A percentile compares a stretch with the other conserved stretches of the same genome.
These are phyloP conservation scores for Hirschioporus abietinus DNA, from an alignment of 768 basidiomycete genomes.

Conservation along the genomic window DNA sequence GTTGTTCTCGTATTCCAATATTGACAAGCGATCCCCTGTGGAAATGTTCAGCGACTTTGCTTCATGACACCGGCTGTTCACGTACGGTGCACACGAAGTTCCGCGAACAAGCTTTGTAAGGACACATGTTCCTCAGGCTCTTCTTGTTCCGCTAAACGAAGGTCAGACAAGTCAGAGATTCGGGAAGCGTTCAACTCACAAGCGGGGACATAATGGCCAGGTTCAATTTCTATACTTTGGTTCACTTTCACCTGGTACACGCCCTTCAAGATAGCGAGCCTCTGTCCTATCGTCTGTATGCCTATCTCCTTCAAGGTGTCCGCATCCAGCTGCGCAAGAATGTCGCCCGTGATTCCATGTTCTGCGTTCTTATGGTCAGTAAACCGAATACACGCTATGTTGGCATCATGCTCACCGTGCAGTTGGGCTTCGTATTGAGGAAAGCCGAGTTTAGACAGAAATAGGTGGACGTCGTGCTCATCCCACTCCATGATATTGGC, in stretches of 20 bases:
- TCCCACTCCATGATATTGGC: slow-evolving; percentile 54
- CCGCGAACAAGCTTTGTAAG: not conserved
- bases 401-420: slow-evolving; percentile 47
- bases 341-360: slow-evolving; percentile 89
- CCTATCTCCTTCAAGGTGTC: slow-evolving; percentile 84
- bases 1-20: slow-evolving; percentile 60
- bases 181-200: slow-evolving; percentile 45
- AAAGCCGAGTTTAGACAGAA: slow-evolving; percentile 72
- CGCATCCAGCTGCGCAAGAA: slow-evolving; percentile 78
- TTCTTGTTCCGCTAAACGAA: not conserved
- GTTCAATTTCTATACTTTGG: slow-evolving; percentile 75
- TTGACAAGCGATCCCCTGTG: slow-evolving; percentile 8
- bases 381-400: slow-evolving; percentile 6
- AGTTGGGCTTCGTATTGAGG: slow-evolving; percentile 82
- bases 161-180: not conserved
- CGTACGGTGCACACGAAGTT: not conserved
- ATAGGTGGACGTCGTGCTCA: slow-evolving; percentile 73
- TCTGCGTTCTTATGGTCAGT: slow-evolving; percentile 40
- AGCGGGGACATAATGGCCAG: slow-evolving; percentile 83
- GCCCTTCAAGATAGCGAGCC: slow-evolving; percentile 86
- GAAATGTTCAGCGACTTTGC: slow-evolving; percentile 46
- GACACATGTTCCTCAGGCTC: not conserved
- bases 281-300: slow-evolving; percentile 84
- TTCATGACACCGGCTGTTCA: slow-evolving; percentile 66
- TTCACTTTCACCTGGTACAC: slow-evolving; percentile 87